phyloP scores from a whole-genome alignment of 192 early-diverging fungal species.

The Coemansia sp. region DNA sequence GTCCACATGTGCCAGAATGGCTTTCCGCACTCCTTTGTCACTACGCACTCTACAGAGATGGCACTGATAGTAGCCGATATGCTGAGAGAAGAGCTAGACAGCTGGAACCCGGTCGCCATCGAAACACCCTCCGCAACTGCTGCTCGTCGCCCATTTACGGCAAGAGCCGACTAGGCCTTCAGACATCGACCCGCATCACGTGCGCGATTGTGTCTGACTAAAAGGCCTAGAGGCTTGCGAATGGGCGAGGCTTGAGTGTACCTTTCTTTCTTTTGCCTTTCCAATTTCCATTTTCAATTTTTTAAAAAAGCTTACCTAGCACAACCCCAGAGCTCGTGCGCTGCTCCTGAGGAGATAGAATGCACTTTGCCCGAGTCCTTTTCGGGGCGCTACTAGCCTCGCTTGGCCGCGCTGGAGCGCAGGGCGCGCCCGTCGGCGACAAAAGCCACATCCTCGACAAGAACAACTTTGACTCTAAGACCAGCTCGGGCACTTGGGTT shows the following conservation, averaged over 20 bases:
- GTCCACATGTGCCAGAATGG: conserved; percentile 68
- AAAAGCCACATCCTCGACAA: conserved; percentile 44
- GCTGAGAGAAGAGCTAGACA: conserved; percentile 28
- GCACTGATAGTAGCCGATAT: conserved; percentile 26
- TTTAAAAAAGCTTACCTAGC: background rate
- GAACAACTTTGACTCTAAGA: conserved; percentile 45
- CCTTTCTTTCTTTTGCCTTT: background rate
- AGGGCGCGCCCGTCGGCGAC: conserved; percentile 37
- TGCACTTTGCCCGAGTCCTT: conserved; percentile 19
- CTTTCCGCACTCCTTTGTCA: conserved; percentile 80
- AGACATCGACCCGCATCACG: background rate
- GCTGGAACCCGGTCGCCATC: background rate
- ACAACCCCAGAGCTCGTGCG: background rate
- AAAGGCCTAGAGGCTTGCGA: background rate
- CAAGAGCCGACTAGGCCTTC: background rate
- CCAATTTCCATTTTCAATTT: conserved; percentile 4
- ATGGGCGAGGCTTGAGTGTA: background rate
- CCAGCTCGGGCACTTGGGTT: conserved; percentile 67
- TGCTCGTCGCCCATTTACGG: background rate
- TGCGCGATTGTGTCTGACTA: background rate
- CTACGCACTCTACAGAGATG: conserved; percentile 36
- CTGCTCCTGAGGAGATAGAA: background rate
- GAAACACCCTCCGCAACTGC: background rate
- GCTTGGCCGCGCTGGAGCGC: conserved; percentile 15
- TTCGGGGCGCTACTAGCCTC: conserved; percentile 9